Evolutionary conservation across 345 rosid genomes (phyloP), one percentile per base, ranked within the genome.

Genomic region (Euphorbia lathyris): DNA sequence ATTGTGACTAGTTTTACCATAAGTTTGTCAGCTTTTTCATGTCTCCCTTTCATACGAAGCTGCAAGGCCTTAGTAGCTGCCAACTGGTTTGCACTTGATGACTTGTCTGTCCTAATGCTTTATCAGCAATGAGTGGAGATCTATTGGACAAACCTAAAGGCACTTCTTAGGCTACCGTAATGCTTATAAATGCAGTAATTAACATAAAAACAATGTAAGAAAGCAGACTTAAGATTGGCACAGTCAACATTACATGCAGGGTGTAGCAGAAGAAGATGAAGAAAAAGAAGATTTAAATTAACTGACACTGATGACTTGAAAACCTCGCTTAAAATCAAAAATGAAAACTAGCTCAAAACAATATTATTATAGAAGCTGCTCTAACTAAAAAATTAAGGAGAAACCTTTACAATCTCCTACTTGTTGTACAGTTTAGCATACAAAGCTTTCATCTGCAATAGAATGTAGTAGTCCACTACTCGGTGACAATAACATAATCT

Each of bases 201-300:
- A 76, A 85, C 52, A 95, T 88, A 82, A 83, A 92, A 73, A 69
- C 66, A 32, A 92, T 72, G 40, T 95, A 83, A 82, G 87, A 95
- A 95, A 23, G 96, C 98, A 74, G 99, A 84, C 86, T 95, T 95
- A 79, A 88, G 90, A 81, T 92, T 95, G 76, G 96, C 98, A 72
- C 97, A 89, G 76, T 90, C 87, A 58, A 67, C 81, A 79, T 88
- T 68, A 76, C 97, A 90, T 50, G 91, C 99, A 75, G 78, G 17
- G n/a, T n/a, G n/a, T n/a, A n/a, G n/a, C n/a, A n/a, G n/a, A 13
- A 12, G 10, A 17, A 17, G 20, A 58, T 1, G 16, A 29, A 40
- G 45, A 36, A 34, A 34, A 34, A 34, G 8, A 34, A 22, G 23
- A 23, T 9, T n/a, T n/a, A n/a, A n/a, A n/a, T n/a, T n/a, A n/a